Percentiles rank a stretch among this genome's conserved stretches.
Evolutionary conservation across 1,139 yeast genomes (phyloP).

Genomic region (Taiozyma onychis): DNA sequence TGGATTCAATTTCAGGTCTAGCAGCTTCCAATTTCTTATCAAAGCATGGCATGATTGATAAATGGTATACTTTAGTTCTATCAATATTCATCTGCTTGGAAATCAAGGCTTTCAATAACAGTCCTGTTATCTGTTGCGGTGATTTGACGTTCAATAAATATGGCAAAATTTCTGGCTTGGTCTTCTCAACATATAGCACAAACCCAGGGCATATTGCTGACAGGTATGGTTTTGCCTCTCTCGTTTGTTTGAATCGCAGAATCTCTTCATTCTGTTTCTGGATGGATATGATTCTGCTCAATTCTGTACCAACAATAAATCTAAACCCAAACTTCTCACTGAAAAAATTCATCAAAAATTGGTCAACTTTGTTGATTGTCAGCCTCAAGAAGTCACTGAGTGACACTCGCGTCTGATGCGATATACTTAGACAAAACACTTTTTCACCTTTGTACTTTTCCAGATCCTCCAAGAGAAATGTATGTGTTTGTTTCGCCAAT

Average conservation of each 20-base stretch:
- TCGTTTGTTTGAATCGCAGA: slow-evolving; percentile 14
- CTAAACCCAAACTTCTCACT: slow-evolving; percentile 58
- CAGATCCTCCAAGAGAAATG: slow-evolving; percentile 63
- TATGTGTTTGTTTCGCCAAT: slow-evolving; percentile 86
- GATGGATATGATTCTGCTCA: slow-evolving; percentile 71
- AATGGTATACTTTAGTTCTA: slow-evolving; percentile 55
- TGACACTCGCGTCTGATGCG: slow-evolving; percentile 85
- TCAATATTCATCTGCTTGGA: slow-evolving; percentile 34
- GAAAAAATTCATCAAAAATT: slow-evolving; percentile 52
- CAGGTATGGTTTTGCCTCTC: slow-evolving; percentile 29
- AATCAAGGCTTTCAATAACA: slow-evolving; percentile 57
- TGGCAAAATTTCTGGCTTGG: slow-evolving; percentile 80
- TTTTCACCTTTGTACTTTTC: slow-evolving; percentile 28
- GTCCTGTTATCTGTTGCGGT: slow-evolving; percentile 92
- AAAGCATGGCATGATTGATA: slow-evolving; percentile 93
- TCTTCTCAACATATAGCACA: slow-evolving; percentile 93
- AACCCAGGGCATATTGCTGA: slow-evolving; percentile 91
- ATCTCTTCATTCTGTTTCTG: slow-evolving; percentile 53
- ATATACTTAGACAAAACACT: slow-evolving; percentile 68
- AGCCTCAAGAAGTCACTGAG: slow-evolving; percentile 63
- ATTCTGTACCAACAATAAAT: slow-evolving; percentile 77
- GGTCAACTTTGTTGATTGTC: slow-evolving; percentile 53
- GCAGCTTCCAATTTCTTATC: slow-evolving; percentile 96
- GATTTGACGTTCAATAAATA: slow-evolving; percentile 63
- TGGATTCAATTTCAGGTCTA: slow-evolving; percentile 50